Base-by-base conservation (phyloP, 345 rosid genomes). In the Bruguiera parviflora region DNA sequence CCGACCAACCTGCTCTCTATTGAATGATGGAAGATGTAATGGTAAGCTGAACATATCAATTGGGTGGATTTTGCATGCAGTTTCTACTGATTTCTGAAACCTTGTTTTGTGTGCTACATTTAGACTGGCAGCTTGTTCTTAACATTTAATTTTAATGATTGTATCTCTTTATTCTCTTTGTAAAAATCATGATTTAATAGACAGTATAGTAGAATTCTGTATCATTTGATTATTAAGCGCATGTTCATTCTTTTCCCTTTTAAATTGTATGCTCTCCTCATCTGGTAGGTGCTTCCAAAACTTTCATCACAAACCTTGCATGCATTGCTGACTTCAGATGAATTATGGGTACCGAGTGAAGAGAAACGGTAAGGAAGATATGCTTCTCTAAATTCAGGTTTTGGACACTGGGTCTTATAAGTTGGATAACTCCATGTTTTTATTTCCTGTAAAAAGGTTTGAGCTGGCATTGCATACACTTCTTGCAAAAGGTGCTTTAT, bases 261-360 rank as follows among this genome's bases (percentile, higher is more conserved):
- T 43, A 13, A 43, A 43, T 39, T 13, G 18, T 56, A 52, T 61
- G 37, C 68, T 71, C 65, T 63, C 61, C 51, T 68, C 47, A 65
- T 69, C 18, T 79, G 68, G 32, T 81, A 93, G 98, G 90, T 94
- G 78, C 95, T 94, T 69, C 91, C 98, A 55, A 94, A 88, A 75
- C 87, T 91, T 79, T 91, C 98, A 39, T 83, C 95, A 64, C 96
- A 89, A 79, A 91, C 97, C 71, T 74, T 91, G 80, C 96, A 83
- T 81, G 93, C 97, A 27, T 82, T 94, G 85, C 83, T 91, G 79
- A 94, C 98, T 35, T 91, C 98, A 53, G 96, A 94, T 83, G 96
- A 89, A 77, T 72, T 94, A 51, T 94, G 97, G 97, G 89, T 94
- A 62, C 87, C 89, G 43, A 89, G 86, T 64, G 98, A 94, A 86